phyloP scores from a whole-genome alignment of 306 rosid genomes.

The Casuarina cunninghamiana region DNA sequence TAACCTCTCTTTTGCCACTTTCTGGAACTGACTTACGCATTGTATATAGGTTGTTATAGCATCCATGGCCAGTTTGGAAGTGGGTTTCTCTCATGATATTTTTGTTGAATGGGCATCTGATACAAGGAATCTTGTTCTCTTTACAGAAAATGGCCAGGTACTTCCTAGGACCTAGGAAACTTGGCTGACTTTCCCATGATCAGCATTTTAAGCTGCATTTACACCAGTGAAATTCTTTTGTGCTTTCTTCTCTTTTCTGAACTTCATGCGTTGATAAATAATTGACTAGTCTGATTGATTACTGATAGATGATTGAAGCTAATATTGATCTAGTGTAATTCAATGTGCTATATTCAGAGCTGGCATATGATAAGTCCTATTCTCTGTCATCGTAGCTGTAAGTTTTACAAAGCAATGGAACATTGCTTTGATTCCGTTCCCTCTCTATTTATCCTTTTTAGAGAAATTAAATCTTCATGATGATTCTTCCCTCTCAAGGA shows the following conservation, averaged over 20 bases:
- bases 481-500: neutral
- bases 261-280: neutral
- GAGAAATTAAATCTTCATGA: neutral
- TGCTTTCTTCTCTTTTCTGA: neutral
- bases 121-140: conserved; percentile 74
- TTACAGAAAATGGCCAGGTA: conserved; percentile 97
- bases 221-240: neutral
- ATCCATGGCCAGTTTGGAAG: conserved; percentile 99
- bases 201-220: conserved; percentile 5
- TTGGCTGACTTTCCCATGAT: conserved; percentile 14
- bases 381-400: neutral
- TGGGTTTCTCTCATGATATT: conserved; percentile 96
- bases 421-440: neutral
- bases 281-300: conserved; percentile 14
- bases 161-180: conserved; percentile 9
- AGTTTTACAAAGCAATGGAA: neutral
- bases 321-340: conserved; percentile 18
- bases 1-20: conserved; percentile 17
- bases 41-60: conserved; percentile 77
- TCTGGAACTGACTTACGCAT: conserved; percentile 24
- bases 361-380: neutral
- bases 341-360: neutral
- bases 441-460: neutral
- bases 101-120: conserved; percentile 92
- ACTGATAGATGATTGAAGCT: conserved; percentile 9